These are phyloP conservation scores for Acanthamoeba sp. DNA, from an alignment of 208 protist genomes.

Conservation along the genomic window DNA sequence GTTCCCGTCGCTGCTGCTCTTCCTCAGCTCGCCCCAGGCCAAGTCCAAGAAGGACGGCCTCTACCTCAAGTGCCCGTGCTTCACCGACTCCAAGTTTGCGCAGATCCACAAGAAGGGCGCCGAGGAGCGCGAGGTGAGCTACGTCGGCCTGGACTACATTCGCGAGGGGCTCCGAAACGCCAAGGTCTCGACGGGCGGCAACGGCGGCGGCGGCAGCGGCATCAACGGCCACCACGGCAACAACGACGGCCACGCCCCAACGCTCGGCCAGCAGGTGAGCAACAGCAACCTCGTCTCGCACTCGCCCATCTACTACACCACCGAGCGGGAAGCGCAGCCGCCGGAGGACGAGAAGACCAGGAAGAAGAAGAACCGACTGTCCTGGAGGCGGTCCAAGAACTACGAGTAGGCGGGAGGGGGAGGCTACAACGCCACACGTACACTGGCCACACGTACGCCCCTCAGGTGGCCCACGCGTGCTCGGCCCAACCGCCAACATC, in stretches of 20 bases:
- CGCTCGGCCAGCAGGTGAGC: not conserved
- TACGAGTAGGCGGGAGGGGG: not conserved
- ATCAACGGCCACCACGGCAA: not conserved
- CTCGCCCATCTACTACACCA: not conserved
- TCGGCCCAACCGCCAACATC: not conserved
- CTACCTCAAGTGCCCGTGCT: conserved; percentile 45
- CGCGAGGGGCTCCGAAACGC: not conserved
- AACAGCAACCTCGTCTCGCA: conserved; percentile 17
- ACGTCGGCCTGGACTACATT: conserved; percentile 40
- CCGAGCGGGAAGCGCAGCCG: not conserved
- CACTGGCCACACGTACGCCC: too few relatives aligned
- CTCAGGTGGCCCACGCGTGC: too few relatives aligned
- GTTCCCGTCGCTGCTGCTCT: conserved; percentile 41
- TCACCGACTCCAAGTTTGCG: conserved; percentile 60
- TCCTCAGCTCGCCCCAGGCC: conserved; percentile 9
- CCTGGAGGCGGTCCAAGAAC: conserved; percentile 27
- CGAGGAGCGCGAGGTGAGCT: conserved; percentile 50
- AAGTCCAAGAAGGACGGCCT: conserved; percentile 51
- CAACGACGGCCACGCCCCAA: not conserved
- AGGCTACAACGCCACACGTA: not conserved
- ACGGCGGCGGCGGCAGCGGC: not conserved
- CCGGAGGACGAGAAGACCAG: not conserved
- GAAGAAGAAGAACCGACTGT: conserved; percentile 5
- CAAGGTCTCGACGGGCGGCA: not conserved
- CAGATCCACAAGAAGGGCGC: conserved; percentile 64